These are phyloP conservation scores for Backusella australiensis DNA, from an alignment of 192 early-diverging fungal genomes.

Conservation along the genomic window DNA sequence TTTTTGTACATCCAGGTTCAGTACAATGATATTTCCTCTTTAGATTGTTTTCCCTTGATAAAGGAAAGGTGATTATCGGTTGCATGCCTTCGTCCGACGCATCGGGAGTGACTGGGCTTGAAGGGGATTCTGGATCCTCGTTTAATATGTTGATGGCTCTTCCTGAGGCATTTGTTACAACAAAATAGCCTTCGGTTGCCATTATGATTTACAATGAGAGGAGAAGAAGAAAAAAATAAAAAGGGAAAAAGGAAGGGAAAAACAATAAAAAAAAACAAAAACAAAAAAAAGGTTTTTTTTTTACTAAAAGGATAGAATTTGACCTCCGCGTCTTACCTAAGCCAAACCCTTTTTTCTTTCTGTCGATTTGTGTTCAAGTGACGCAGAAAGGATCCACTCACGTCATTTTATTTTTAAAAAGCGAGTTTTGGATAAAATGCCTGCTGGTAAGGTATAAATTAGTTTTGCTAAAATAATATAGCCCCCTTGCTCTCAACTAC, in stretches of 20 bases:
- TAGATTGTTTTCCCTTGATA: conserved; percentile 11
- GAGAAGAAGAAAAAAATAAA: conserved; percentile 17
- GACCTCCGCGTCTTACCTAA: not conserved
- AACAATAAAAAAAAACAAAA: conserved; percentile 1
- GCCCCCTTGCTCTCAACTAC: not conserved
- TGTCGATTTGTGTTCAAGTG: not conserved
- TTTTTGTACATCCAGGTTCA: conserved; percentile 64
- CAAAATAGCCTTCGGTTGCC: conserved; percentile 25
- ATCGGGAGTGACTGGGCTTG: not conserved
- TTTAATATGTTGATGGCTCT: conserved; percentile 54
- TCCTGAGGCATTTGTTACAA: conserved; percentile 51
- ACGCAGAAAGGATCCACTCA: conserved; percentile 1
- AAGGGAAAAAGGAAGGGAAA: conserved; percentile 9
- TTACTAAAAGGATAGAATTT: not conserved
- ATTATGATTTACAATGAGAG: not conserved
- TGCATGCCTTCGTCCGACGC: conserved; percentile 5
- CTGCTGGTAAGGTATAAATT: not conserved
- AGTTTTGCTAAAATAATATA: not conserved
- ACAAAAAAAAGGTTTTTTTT: not conserved
- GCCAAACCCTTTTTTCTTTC: conserved; percentile 2
- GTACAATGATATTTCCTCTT: conserved; percentile 76
- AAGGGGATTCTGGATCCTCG: conserved; percentile 6
- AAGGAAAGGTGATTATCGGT: not conserved
- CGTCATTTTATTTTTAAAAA: not conserved
- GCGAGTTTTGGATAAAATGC: not conserved